Evolutionary conservation across 441 rosid species (phyloP).

Genomic region (Eruca vesicaria): DNA sequence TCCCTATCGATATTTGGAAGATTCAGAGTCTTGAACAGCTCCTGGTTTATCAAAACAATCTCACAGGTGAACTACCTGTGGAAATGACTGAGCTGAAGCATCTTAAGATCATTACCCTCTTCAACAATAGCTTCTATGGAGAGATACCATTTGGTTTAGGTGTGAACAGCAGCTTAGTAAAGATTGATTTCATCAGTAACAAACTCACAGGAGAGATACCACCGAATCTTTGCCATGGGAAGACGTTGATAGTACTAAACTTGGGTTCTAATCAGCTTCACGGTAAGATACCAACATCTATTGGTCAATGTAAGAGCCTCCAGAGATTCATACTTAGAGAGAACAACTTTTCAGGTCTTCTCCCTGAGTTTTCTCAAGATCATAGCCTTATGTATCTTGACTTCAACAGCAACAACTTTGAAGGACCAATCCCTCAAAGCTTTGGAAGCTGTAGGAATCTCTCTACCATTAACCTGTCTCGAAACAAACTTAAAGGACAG

Average conservation of each 20-base stretch:
- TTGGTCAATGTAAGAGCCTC: constrained; percentile 58
- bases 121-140: constrained; percentile 56
- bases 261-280: constrained; percentile 61
- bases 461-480: constrained; percentile 52
- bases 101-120: constrained; percentile 49
- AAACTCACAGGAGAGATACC: constrained; percentile 66
- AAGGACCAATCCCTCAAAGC: constrained; percentile 64
- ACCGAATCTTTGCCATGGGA: constrained; percentile 61
- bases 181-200: constrained; percentile 63
- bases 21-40: constrained; percentile 51
- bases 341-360: constrained; percentile 52
- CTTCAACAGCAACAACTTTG: constrained; percentile 52
- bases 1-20: constrained; percentile 72
- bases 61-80: constrained; percentile 63
- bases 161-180: constrained; percentile 56
- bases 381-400: constrained; percentile 48
- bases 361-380: constrained; percentile 59
- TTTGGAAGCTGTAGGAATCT: constrained; percentile 52
- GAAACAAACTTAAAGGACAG: constrained; percentile 54
- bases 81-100: constrained; percentile 61
- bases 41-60: constrained; percentile 57
- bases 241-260: constrained; percentile 47
- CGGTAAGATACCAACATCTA: constrained; percentile 57
- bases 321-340: constrained; percentile 56
- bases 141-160: constrained; percentile 61